These are phyloP conservation scores for Penicillium pancosmium DNA, from an alignment of 495 filamentous ascomycete species.

Conservation along the genomic window DNA sequence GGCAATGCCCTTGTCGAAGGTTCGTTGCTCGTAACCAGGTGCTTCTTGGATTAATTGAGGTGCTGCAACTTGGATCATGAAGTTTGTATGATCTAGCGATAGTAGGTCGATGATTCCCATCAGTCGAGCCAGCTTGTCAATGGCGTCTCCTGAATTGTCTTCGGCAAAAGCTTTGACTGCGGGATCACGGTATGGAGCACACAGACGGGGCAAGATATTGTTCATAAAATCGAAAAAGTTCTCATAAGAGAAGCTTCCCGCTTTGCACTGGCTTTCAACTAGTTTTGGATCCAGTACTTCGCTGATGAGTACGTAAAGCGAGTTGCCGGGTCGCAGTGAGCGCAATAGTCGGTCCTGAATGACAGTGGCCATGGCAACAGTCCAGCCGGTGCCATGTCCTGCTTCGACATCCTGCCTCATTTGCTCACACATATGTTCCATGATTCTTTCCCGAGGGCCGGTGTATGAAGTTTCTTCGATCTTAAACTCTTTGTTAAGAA, in stretches of 20 bases:
- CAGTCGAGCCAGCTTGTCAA: slow-evolving; percentile 79
- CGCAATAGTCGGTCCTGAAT: slow-evolving; percentile 82
- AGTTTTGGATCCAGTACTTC: slow-evolving; percentile 82
- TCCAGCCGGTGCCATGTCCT: slow-evolving; percentile 73
- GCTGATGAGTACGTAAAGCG: slow-evolving; percentile 80
- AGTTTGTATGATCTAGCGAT: slow-evolving; percentile 95
- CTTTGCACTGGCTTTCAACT: slow-evolving; percentile 73
- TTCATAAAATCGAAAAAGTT: slow-evolving; percentile 92
- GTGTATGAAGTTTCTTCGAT: slow-evolving; percentile 57
- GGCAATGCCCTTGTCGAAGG: slow-evolving; percentile 71
- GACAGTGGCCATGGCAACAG: slow-evolving; percentile 81
- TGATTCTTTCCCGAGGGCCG: slow-evolving; percentile 53
- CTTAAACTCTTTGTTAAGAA: slow-evolving; percentile 83
- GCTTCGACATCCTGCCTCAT: slow-evolving; percentile 76
- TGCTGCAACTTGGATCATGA: slow-evolving; percentile 78
- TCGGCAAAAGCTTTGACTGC: slow-evolving; percentile 79
- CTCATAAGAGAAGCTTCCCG: slow-evolving; percentile 89
- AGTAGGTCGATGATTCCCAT: slow-evolving; percentile 87
- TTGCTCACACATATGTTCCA: slow-evolving; percentile 68
- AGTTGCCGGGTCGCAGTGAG: slow-evolving; percentile 76
- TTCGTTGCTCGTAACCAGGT: slow-evolving; percentile 75
- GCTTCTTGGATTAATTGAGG: slow-evolving; percentile 82
- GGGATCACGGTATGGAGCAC: slow-evolving; percentile 85
- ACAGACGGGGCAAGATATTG: slow-evolving; percentile 86
- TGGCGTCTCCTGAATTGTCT: slow-evolving; percentile 75